Base-by-base conservation (phyloP, 768 basidiomycete genomes). In the Polyporus arcularius region DNA sequence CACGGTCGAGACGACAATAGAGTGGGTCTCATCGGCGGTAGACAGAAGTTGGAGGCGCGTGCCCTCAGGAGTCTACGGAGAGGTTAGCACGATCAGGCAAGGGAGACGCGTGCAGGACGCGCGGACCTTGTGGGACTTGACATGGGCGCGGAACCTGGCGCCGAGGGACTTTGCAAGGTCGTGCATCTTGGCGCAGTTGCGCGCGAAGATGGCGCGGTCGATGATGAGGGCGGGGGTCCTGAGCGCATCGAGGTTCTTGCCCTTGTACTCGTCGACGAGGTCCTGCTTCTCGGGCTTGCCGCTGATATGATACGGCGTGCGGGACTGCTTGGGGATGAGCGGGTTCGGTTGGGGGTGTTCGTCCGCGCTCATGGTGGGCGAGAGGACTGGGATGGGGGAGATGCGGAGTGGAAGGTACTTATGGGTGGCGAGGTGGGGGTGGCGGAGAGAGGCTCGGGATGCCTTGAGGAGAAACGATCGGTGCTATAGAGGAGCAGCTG, bases 151-250 rank as follows among this genome's bases (percentile, higher is more conserved):
- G 72, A 95, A 94, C 9, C 68, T 77, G 15, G 89, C 86, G 2
- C 86, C 86, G 82, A 88, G 89, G 30, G 79, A 78, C 56, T 78
- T 79, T 14, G 89, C 84, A 43, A 83, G 85, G 51, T 76, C 71
- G 64, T 89, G 87, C 87, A 95, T 92, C 58, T 72, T 75, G 11
- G 80, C 80, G 71, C 91, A 94, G 71, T 95, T 95, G 32, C 79
- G 72, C 39, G 83, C 83, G 72, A 94, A 94, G 9, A 85, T 63
- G 9, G 81, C 79, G 28, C 89, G 83, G 74, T 95, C 90, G 63
- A 94, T 84, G 61, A 94, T 77, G 63, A 92, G 74, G 1, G 90
- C 90, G 16, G 92, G 92, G 0, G 92, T 94, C 56, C 90, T 80
- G 28, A 94, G 74, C 2, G 73, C 74, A 46, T 82, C 74, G 61